Evolutionary conservation across 257 asterid genomes (phyloP).

Genomic region (Cruciata laevipes): DNA sequence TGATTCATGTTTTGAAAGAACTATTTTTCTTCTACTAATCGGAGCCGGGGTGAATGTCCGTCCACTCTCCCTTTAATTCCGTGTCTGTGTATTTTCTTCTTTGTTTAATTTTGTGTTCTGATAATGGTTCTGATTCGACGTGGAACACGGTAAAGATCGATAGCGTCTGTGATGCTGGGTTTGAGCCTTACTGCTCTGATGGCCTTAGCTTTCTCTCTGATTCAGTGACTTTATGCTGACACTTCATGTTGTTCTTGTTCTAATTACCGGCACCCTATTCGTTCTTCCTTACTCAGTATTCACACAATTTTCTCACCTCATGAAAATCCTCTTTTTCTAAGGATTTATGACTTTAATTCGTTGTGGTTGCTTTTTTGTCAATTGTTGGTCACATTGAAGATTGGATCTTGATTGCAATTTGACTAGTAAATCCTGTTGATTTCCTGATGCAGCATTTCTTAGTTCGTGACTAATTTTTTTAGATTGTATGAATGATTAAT

Average conservation of each 20-base stretch:
- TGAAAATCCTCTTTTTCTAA: too few relatives aligned
- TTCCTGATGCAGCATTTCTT: too few relatives aligned
- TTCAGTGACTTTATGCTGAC: constrained; percentile 58
- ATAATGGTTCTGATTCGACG: constrained; percentile 27
- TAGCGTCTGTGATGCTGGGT: constrained; percentile 76
- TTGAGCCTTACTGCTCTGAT: constrained; percentile 69
- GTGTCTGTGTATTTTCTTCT: not conserved
- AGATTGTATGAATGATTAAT: too few relatives aligned
- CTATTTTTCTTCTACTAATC: too few relatives aligned
- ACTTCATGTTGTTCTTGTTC: constrained; percentile 75
- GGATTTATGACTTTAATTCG: too few relatives aligned
- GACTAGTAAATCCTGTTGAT: not conserved
- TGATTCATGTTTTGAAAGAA: too few relatives aligned
- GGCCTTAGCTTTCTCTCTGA: constrained; percentile 80
- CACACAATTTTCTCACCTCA: too few relatives aligned
- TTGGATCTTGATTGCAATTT: not conserved
- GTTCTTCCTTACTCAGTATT: constrained; percentile 85
- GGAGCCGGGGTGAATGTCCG: constrained; percentile 92
- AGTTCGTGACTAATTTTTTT: too few relatives aligned
- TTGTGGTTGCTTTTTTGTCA: not conserved
- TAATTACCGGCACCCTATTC: constrained; percentile 66
- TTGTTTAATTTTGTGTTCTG: constrained; percentile 1
- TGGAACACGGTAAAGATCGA: constrained; percentile 76
- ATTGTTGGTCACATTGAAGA: not conserved
- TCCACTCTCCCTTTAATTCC: constrained; percentile 4